These are phyloP conservation scores for Stropharia rugosoannulata DNA, from an alignment of 768 basidiomycete genomes.

Conservation along the genomic window DNA sequence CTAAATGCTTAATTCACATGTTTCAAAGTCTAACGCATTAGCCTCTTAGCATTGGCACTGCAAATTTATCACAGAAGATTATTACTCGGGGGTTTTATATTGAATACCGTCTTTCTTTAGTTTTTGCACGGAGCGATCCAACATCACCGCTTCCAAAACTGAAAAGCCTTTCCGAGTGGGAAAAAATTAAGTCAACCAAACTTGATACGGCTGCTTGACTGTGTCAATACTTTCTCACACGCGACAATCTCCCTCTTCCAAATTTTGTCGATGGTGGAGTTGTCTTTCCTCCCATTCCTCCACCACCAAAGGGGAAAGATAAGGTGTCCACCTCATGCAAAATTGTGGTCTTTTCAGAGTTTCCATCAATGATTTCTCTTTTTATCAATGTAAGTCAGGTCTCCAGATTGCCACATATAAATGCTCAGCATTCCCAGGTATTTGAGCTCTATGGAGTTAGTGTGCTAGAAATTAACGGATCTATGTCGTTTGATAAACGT, in stretches of 20 bases:
- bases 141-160: slow-evolving; percentile 12
- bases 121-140: slow-evolving; percentile 10
- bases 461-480: slow-evolving; percentile 9
- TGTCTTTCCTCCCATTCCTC: slow-evolving; percentile 10
- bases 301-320: background rate
- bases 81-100: slow-evolving; percentile 17
- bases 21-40: background rate
- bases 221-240: slow-evolving; percentile 5
- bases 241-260: slow-evolving; percentile 14
- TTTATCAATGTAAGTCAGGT: background rate
- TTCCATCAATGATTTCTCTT: background rate
- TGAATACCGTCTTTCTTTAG: slow-evolving; percentile 13
- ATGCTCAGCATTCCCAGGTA: slow-evolving; percentile 18
- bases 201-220: slow-evolving; percentile 14
- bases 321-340: background rate
- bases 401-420: background rate
- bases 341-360: background rate
- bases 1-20: background rate
- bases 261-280: slow-evolving; percentile 13
- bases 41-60: slow-evolving; percentile 6
- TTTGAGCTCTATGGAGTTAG: slow-evolving; percentile 8
- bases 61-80: slow-evolving; percentile 6
- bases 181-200: slow-evolving; percentile 16
- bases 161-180: slow-evolving; percentile 13
- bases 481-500: background rate